phyloP scores from a whole-genome alignment of 1,139 yeast genomes.

The Blastobotrys arbuscula region DNA sequence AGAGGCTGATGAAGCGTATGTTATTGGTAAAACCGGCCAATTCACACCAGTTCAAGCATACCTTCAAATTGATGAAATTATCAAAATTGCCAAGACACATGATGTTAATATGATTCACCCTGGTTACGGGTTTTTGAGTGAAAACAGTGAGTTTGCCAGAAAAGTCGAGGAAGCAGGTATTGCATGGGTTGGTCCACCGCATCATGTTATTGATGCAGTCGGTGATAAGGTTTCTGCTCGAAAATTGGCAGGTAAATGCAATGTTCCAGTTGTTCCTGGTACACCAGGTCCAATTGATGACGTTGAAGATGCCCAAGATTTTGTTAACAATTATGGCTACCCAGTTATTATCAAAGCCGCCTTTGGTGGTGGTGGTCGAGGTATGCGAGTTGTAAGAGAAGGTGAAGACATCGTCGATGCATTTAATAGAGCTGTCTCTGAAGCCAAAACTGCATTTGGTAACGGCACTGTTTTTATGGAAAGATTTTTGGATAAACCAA shows the following conservation, averaged over 20 bases:
- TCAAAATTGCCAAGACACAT: conserved; percentile 81
- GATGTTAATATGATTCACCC: conserved; percentile 96
- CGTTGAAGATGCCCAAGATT: conserved; percentile 69
- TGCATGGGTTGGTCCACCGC: conserved; percentile 94
- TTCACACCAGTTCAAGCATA: conserved; percentile 95
- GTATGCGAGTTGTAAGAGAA: conserved; percentile 98
- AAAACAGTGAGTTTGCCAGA: conserved; percentile 89
- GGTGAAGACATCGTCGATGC: conserved; percentile 94
- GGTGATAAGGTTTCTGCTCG: conserved; percentile 98
- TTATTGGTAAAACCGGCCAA: conserved; percentile 84
- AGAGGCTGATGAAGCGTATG: conserved; percentile 42
- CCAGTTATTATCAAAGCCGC: conserved; percentile 99
- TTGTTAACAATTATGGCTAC: conserved; percentile 78
- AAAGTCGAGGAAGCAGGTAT: conserved; percentile 90
- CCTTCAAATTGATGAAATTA: conserved; percentile 91
- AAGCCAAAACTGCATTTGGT: conserved; percentile 92
- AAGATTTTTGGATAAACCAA: conserved; percentile 90
- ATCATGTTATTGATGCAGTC: conserved; percentile 80
- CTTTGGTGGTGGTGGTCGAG: conserved; percentile 99
- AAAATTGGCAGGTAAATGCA: conserved; percentile 68
- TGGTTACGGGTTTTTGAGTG: conserved; percentile 94
- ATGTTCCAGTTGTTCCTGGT: conserved; percentile 96
- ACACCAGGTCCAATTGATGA: conserved; percentile 93
- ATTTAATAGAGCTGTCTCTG: conserved; percentile 87
- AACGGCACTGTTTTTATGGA: conserved; percentile 98